Percentiles rank a stretch among this genome's conserved stretches.
Evolutionary conservation across 352 stramenopile species (phyloP).

Genomic region (Hyaloperonospora arabidopsidis): DNA sequence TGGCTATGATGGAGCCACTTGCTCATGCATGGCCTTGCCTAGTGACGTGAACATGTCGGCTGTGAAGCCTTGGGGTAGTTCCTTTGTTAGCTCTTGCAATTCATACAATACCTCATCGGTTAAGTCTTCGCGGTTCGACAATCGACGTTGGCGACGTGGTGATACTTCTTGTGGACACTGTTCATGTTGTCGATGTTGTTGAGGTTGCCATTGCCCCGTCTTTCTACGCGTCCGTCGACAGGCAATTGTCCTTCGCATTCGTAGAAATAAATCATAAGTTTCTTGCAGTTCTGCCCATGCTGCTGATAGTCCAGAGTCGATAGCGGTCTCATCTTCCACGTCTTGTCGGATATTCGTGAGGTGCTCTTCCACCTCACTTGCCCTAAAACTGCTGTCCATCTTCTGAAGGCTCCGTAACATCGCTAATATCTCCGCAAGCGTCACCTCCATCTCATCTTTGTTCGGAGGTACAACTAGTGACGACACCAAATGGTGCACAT

Average conservation of each 20-base stretch:
- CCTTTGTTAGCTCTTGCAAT: slow-evolving; percentile 33
- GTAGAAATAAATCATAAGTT: slow-evolving; percentile 38
- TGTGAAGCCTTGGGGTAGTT: slow-evolving; percentile 47
- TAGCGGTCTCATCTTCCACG: slow-evolving; percentile 17
- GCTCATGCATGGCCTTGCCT: slow-evolving; percentile 42
- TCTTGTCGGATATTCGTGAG: slow-evolving; percentile 25
- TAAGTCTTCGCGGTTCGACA: slow-evolving; percentile 17
- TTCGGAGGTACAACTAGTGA: slow-evolving; percentile 17
- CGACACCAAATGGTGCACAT: slow-evolving; percentile 34
- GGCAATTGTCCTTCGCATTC: slow-evolving; percentile 31
- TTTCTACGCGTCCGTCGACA: slow-evolving; percentile 20
- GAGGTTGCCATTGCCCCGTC: slow-evolving; percentile 14
- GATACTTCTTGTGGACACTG: slow-evolving; percentile 9
- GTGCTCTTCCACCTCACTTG: slow-evolving; percentile 22
- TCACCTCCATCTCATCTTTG: slow-evolving; percentile 18
- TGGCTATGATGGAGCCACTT: slow-evolving; percentile 14
- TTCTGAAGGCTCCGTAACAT: slow-evolving; percentile 31
- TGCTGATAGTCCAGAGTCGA: slow-evolving; percentile 12
- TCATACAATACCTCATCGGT: slow-evolving; percentile 28
- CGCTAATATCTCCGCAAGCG: slow-evolving; percentile 30
- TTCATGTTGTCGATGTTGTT: slow-evolving; percentile 12
- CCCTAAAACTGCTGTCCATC: slow-evolving; percentile 26
- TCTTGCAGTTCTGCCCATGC: slow-evolving; percentile 32
- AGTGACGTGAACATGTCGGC: slow-evolving; percentile 56
- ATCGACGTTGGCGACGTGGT: slow-evolving; percentile 12